phyloP scores from a whole-genome alignment of 805 yeast genomes.

The Kazachstania africana region DNA sequence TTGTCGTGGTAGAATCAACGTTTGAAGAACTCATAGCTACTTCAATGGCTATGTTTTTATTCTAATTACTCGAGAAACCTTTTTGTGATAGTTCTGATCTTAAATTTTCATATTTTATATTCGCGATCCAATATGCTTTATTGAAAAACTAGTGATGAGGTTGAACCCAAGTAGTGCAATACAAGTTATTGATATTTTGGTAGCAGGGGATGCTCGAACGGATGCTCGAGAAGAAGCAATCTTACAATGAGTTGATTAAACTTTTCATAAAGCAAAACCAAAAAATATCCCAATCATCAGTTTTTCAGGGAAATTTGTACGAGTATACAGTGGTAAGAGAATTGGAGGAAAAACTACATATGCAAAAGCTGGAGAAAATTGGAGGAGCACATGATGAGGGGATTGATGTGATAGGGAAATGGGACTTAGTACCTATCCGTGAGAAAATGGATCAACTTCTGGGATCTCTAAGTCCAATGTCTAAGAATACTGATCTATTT shows the following conservation, averaged over 20 bases:
- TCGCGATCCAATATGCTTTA: too few species aligned
- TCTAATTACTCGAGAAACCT: too few species aligned
- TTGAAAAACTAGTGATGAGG: too few species aligned
- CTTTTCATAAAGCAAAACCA: constrained; percentile 13
- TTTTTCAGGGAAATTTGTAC: constrained; percentile 25
- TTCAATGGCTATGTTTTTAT: too few species aligned
- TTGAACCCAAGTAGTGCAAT: too few species aligned
- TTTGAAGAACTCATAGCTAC: too few species aligned
- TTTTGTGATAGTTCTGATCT: too few species aligned
- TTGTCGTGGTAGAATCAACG: neutral
- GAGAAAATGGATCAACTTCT: constrained; percentile 3
- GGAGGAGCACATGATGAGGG: constrained; percentile 28
- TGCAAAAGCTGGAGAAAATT: constrained; percentile 13
- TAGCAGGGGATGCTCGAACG: too few species aligned
- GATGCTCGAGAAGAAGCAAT: neutral
- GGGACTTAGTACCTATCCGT: constrained; percentile 14
- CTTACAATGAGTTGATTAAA: constrained; percentile 10
- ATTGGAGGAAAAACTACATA: constrained; percentile 15
- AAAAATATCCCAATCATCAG: constrained; percentile 16
- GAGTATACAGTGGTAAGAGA: constrained; percentile 25
- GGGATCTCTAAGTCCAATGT: neutral
- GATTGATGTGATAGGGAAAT: constrained; percentile 22
- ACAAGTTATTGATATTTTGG: too few species aligned
- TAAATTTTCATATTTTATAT: too few species aligned
- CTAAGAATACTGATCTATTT: neutral